Conservation (phyloP, 2,329 filamentous ascomycete species). For the Xylaria polymorpha region DNA sequence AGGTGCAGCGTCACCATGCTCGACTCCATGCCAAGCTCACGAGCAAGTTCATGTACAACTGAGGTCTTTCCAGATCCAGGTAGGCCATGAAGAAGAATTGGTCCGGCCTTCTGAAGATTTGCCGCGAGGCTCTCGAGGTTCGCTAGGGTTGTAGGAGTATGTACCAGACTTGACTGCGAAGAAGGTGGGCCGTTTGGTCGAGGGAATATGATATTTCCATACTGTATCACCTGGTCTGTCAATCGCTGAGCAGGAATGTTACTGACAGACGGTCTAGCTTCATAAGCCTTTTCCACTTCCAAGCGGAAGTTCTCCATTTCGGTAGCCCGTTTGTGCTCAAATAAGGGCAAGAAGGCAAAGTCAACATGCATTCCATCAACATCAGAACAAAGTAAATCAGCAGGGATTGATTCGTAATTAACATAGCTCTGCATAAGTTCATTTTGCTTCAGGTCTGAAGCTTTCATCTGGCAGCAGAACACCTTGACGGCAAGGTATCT, state of each 20-base stretch:
- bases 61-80: constrained; percentile 93
- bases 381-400: constrained; percentile 70
- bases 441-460: constrained; percentile 82
- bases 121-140: constrained; percentile 79
- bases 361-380: constrained; percentile 84
- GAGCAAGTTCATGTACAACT: constrained; percentile 83
- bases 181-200: constrained; percentile 63
- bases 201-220: constrained; percentile 76
- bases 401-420: constrained; percentile 56
- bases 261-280: constrained; percentile 38
- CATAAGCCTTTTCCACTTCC: constrained; percentile 50
- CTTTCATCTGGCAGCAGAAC: constrained; percentile 81
- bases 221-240: constrained; percentile 70
- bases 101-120: constrained; percentile 73
- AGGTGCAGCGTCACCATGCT: constrained; percentile 94
- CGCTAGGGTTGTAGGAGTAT: constrained; percentile 75
- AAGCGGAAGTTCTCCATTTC: constrained; percentile 57
- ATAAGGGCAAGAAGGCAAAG: constrained; percentile 76
- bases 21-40: constrained; percentile 79
- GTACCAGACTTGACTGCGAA: constrained; percentile 67
- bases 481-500: constrained; percentile 85
- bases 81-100: constrained; percentile 83
- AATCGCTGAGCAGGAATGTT: constrained; percentile 56
- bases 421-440: constrained; percentile 75
- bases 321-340: constrained; percentile 66